phyloP scores from a whole-genome alignment of 2,329 filamentous ascomycete species.

The Fusarium coffeatum region DNA sequence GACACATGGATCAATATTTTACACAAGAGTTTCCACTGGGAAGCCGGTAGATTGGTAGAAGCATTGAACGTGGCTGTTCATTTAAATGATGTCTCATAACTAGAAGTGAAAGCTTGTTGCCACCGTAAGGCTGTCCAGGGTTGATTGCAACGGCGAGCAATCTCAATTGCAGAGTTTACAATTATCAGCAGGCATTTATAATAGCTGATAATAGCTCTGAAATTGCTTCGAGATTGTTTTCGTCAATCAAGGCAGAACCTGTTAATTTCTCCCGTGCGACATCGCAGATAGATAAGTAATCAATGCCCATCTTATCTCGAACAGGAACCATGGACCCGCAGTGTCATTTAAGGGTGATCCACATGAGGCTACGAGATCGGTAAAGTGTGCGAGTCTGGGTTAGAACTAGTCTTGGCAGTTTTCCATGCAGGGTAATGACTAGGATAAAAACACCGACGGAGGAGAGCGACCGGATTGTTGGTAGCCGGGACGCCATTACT shows the following conservation, averaged over 20 bases:
- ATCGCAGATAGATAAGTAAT: not conserved
- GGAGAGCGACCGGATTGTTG: not conserved
- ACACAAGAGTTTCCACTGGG: not conserved
- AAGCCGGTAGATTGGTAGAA: not conserved
- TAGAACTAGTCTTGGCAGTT: not conserved
- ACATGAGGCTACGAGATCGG: not conserved
- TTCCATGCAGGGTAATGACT: not conserved
- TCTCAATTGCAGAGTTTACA: too few relatives aligned
- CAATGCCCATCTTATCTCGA: not conserved
- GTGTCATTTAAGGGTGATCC: not conserved
- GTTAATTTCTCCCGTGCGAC: not conserved
- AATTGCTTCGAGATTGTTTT: too few relatives aligned
- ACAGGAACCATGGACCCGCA: not conserved
- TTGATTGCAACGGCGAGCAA: too few relatives aligned
- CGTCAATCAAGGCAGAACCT: rapidly evolving
- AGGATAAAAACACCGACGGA: not conserved
- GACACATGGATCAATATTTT: not conserved
- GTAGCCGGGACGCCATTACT: not conserved
- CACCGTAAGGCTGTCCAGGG: not conserved
- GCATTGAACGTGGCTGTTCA: not conserved
- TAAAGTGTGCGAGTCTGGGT: not conserved
- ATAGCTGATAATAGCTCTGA: too few relatives aligned
- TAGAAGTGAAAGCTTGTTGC: not conserved
- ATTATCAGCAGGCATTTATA: rapidly evolving
- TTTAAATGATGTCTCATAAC: not conserved